phyloP scores from a whole-genome alignment of 805 yeast species.

The Yarrowia porcina region DNA sequence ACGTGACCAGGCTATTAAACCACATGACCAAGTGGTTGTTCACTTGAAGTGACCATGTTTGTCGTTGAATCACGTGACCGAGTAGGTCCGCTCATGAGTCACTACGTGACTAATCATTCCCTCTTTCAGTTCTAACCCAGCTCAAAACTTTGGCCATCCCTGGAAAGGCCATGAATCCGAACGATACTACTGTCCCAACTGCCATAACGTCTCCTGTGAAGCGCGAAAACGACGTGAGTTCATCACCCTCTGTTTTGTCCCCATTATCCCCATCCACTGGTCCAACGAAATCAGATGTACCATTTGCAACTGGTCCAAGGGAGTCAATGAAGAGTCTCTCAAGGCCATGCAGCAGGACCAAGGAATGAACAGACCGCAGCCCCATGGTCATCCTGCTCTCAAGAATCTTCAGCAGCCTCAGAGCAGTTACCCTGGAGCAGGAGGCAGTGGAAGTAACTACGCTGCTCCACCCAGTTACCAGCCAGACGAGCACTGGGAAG shows the following conservation, averaged over 20 bases:
- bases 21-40: no score
- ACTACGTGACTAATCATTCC: no score
- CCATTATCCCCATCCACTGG: constrained; percentile 36
- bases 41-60: no score
- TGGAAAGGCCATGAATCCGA: constrained; percentile 31
- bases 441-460: background rate
- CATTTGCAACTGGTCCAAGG: constrained; percentile 33
- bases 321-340: constrained; percentile 29
- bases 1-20: no score
- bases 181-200: constrained; percentile 36
- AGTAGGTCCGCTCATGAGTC: no score
- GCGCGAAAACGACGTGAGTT: constrained; percentile 35
- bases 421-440: constrained; percentile 5
- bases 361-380: background rate
- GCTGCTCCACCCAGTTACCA: constrained; percentile 6
- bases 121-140: background rate
- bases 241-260: constrained; percentile 37
- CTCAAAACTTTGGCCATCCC: constrained; percentile 14
- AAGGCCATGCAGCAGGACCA: constrained; percentile 29
- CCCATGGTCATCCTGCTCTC: background rate
- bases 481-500: background rate
- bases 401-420: background rate
- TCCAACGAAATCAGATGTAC: constrained; percentile 32
- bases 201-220: constrained; percentile 32
- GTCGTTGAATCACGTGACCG: no score